Base-by-base conservation (phyloP, 257 asterid genomes). In the Handroanthus guayacan region DNA sequence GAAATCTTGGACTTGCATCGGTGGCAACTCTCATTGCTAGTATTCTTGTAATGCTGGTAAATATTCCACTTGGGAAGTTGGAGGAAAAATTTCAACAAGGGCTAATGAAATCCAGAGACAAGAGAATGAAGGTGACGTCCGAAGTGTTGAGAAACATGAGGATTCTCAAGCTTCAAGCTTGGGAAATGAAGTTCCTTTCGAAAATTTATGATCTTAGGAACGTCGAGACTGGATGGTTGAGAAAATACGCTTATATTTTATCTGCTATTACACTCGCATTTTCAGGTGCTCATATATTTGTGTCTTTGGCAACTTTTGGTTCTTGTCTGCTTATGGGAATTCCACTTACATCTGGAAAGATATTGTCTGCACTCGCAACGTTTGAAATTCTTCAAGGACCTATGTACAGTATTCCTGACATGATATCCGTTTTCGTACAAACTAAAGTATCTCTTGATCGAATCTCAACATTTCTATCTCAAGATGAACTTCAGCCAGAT, bases 71-170 rank as follows among this genome's bases (percentile, higher is more conserved):
- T 5, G 60, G 60, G 25, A 54, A 14, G 4, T 14, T 54, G 31
- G 60, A 54, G 60, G 25, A 54, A 17, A 54, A 16, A 5, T n/a
- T 14, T 54, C 60, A 54, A 17, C 9, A n/a, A 4, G 16, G 16
- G 60, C 60, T 54, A 2, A 54, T 54, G 60, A 54, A n/a, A 54
- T 54, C 60, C 8, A 54, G n/a, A 54, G 60, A 54, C 31, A 17
- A n/a, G 8, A 54, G 60, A 6, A 54, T 54, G 60, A 54, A 14
- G 16, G 60, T 9, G 16, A 54, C 60, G 2, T 13, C 60, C 5
- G 60, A 54, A 54, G 16, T 54, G 25, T 54, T 54, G 60, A n/a
- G 60, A 17, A 54, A 54, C 60, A 54, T 54, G 60, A 54, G 60
- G 60, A 16, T 54, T n/a, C 60, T 54, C n/a, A 54, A 54, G 60